These are phyloP conservation scores for Pyrus communis DNA, from an alignment of 306 rosid genomes.

Conservation along the genomic window DNA sequence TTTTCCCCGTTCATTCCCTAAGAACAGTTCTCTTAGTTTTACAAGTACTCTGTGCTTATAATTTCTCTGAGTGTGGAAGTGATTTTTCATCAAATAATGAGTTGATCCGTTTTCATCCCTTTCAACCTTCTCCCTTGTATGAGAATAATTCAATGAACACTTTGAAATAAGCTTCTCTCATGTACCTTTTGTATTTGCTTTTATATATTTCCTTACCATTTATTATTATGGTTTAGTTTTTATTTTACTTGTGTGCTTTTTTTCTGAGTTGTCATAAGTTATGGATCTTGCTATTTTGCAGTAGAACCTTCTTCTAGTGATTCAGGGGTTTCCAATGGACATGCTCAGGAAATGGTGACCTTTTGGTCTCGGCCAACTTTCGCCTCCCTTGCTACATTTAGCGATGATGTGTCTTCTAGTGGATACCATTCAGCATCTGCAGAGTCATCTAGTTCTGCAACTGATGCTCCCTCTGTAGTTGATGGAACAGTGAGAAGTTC, in stretches of 20 bases:
- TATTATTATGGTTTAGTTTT: neutral
- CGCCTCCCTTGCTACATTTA: constrained; percentile 26
- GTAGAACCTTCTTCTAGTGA: constrained; percentile 46
- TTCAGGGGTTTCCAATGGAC: constrained; percentile 23
- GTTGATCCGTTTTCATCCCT: neutral
- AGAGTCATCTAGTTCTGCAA: constrained; percentile 33
- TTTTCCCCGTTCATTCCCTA: neutral
- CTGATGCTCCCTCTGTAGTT: constrained; percentile 22
- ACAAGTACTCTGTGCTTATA: neutral
- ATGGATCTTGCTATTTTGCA: constrained; percentile 28
- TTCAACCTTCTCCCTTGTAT: neutral
- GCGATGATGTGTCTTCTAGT: constrained; percentile 25
- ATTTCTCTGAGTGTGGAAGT: neutral
- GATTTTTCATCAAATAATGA: neutral
- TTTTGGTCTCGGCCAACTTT: constrained; percentile 32
- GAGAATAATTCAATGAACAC: neutral
- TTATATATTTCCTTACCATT: neutral
- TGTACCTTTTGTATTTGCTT: neutral
- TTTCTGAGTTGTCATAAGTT: neutral
- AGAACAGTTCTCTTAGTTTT: neutral
- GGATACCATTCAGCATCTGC: constrained; percentile 21
- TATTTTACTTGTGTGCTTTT: neutral
- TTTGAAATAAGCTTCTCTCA: neutral
- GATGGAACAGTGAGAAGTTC: constrained; percentile 28
- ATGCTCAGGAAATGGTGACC: constrained; percentile 32